phyloP scores from a whole-genome alignment of 345 rosid species.

The Conringia planisiliqua region DNA sequence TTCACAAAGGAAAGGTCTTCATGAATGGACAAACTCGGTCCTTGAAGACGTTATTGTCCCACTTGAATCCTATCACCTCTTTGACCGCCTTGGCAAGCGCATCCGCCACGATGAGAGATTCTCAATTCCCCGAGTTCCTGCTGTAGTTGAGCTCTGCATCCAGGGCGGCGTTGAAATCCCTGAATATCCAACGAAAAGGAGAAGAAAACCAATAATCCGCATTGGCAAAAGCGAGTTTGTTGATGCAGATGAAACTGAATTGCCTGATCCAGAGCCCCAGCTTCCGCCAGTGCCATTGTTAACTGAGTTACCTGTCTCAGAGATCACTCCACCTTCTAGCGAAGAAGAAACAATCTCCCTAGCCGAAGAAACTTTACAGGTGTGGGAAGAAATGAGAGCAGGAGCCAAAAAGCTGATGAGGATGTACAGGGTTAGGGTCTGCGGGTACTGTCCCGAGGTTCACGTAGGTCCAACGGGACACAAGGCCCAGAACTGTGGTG shows the following conservation, averaged over 20 bases:
- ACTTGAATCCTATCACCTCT: conserved; percentile 77
- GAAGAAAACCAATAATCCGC: conserved; percentile 85
- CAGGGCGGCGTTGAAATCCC: conserved; percentile 86
- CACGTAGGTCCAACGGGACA: conserved; percentile 91
- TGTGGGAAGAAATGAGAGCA: conserved; percentile 78
- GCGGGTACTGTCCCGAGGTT: conserved; percentile 94
- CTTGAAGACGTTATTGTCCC: conserved; percentile 69
- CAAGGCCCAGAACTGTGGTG: conserved; percentile 94
- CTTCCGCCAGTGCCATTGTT: conserved; percentile 49
- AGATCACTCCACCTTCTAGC: conserved; percentile 47
- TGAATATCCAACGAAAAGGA: conserved; percentile 71
- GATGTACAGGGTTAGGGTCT: conserved; percentile 81
- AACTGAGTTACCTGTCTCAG: conserved; percentile 55
- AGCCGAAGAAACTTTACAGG: conserved; percentile 74
- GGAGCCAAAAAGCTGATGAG: conserved; percentile 83
- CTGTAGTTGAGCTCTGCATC: conserved; percentile 83
- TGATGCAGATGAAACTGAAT: conserved; percentile 86
- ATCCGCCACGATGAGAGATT: conserved; percentile 79
- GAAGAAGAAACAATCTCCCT: conserved; percentile 57
- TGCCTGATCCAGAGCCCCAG: conserved; percentile 70
- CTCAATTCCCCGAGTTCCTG: conserved; percentile 71
- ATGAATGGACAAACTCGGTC: conserved; percentile 69
- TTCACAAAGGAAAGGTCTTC: conserved; percentile 69
- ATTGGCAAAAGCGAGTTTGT: conserved; percentile 70
- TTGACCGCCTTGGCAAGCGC: conserved; percentile 73